Evolutionary conservation across 257 asterid species (phyloP).

Genomic region (Galeopsis tetrahit): DNA sequence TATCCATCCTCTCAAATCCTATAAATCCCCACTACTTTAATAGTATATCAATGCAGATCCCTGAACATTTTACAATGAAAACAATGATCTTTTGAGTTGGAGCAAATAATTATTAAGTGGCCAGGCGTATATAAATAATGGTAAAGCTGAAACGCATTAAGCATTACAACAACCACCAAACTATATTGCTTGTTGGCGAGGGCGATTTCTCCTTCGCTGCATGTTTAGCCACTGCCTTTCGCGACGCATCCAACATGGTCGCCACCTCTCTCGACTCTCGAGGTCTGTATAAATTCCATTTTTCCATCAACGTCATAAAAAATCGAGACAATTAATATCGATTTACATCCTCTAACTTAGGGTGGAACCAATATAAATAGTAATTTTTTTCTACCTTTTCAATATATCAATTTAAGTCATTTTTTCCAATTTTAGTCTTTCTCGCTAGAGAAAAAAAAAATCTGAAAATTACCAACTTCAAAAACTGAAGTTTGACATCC

Average conservation of each 20-base stretch:
- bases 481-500: too few species aligned
- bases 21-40: background rate
- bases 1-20: background rate
- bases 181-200: slow-evolving; percentile 35
- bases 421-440: too few species aligned
- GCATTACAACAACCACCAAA: background rate
- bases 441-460: too few species aligned
- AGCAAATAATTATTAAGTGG: background rate
- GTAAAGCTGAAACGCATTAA: background rate
- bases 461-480: too few species aligned
- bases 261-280: slow-evolving; percentile 42
- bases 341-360: too few species aligned
- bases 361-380: too few species aligned
- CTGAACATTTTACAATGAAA: background rate
- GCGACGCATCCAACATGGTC: slow-evolving; percentile 39
- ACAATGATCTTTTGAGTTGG: background rate
- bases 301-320: too few species aligned
- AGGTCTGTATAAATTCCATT: slow-evolving; percentile 12
- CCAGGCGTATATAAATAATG: background rate
- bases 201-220: slow-evolving; percentile 59
- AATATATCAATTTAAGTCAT: too few species aligned
- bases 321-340: too few species aligned
- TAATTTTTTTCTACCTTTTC: too few species aligned
- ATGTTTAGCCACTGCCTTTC: slow-evolving; percentile 39
- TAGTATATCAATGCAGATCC: too few species aligned